phyloP scores from a whole-genome alignment of 2,329 filamentous ascomycete species.

The Chaetomium strumarium region DNA sequence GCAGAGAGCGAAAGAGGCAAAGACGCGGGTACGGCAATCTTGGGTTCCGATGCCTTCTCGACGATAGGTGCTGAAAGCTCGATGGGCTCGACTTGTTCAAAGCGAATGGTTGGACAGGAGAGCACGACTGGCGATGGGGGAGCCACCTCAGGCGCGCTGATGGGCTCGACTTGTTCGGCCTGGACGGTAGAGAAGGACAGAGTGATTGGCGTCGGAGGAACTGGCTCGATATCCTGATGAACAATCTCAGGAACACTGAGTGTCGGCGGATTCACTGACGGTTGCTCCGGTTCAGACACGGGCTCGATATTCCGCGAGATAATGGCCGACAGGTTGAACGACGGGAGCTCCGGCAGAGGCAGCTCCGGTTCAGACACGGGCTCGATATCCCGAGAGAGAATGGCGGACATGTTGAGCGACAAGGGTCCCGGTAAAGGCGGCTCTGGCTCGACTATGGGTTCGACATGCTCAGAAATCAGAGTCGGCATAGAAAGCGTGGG shows the following conservation, averaged over 20 bases:
- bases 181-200: constrained; percentile 19
- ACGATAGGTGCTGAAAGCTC: constrained; percentile 20
- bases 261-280: constrained; percentile 4
- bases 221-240: constrained; percentile 19
- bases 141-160: constrained; percentile 19
- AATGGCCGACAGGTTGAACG: constrained; percentile 16
- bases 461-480: constrained; percentile 18
- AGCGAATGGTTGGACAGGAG: constrained; percentile 9
- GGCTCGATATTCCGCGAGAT: constrained; percentile 21
- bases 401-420: constrained; percentile 9
- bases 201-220: constrained; percentile 15
- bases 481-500: constrained; percentile 11
- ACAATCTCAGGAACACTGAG: constrained; percentile 15
- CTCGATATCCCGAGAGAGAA: constrained; percentile 21
- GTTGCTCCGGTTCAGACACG: constrained; percentile 7
- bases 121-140: constrained; percentile 17
- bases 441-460: constrained; percentile 17
- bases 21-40: constrained; percentile 4
- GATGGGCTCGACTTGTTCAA: constrained; percentile 23
- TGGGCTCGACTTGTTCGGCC: constrained; percentile 23
- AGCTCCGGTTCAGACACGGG: constrained; percentile 17
- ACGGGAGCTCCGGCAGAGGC: constrained; percentile 11
- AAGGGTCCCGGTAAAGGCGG: constrained; percentile 6
- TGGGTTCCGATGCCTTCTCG: constrained; percentile 6
- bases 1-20: constrained; percentile 28